A percentile compares a stretch with the other conserved stretches of the same genome.
These are phyloP conservation scores for Plicaturopsis crispa DNA, from an alignment of 768 basidiomycete species.

Conservation along the genomic window DNA sequence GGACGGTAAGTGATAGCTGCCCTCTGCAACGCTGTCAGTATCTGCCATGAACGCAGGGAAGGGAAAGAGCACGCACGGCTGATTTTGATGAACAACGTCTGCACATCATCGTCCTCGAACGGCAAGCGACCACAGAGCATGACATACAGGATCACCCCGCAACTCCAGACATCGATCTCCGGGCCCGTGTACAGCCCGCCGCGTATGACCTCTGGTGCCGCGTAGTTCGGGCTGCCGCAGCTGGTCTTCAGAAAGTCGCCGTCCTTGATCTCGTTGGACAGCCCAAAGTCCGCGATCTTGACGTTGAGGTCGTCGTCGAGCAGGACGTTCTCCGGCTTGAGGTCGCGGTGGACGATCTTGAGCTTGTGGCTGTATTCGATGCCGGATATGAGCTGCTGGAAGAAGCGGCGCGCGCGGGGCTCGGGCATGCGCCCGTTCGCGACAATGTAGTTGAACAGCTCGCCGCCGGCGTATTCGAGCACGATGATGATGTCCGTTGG, in stretches of 20 bases:
- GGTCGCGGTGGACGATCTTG: constrained; percentile 96
- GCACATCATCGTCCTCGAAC: constrained; percentile 97
- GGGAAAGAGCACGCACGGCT: constrained; percentile 44
- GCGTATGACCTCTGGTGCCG: constrained; percentile 95
- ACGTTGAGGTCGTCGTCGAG: constrained; percentile 81
- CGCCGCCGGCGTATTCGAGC: constrained; percentile 92
- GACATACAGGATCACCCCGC: constrained; percentile 97
- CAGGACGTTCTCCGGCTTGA: constrained; percentile 95
- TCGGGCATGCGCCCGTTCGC: constrained; percentile 89
- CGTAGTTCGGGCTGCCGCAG: constrained; percentile 98
- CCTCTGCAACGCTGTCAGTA: constrained; percentile 49
- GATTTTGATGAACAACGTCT: constrained; percentile 89
- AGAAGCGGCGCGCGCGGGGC: constrained; percentile 83
- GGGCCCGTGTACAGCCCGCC: constrained; percentile 95
- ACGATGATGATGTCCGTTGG: constrained; percentile 97
- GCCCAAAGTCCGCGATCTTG: constrained; percentile 99
- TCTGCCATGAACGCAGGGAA: neutral
- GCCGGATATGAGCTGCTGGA: constrained; percentile 96
- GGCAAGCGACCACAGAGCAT: constrained; percentile 94
- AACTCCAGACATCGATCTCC: constrained; percentile 98
- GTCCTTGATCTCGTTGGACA: constrained; percentile 93
- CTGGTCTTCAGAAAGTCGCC: constrained; percentile 96
- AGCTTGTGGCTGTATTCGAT: constrained; percentile 95
- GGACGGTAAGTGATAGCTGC: constrained; percentile 79
- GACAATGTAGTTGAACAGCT: constrained; percentile 98